Percentiles rank a stretch among this genome's conserved stretches.
Evolutionary conservation across 306 rosid genomes (phyloP).

Genomic region (Canavalia gladiata): DNA sequence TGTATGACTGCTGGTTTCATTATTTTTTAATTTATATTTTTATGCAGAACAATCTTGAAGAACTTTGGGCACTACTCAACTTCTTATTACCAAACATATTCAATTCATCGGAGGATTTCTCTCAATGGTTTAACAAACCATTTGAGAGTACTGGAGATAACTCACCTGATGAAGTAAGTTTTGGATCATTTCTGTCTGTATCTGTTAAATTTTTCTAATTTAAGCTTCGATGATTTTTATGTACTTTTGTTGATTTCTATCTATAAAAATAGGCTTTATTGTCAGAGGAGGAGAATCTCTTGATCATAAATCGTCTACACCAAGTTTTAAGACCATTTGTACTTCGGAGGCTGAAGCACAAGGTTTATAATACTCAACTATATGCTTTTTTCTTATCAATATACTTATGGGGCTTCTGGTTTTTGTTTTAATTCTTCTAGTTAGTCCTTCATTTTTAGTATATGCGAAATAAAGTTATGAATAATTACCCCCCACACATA

Average conservation of each 20-base stretch:
- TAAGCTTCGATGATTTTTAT: conserved; percentile 39
- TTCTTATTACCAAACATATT: conserved; percentile 97
- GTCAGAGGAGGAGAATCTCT: conserved; percentile 98
- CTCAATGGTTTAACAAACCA: conserved; percentile 99
- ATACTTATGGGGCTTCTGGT: conserved; percentile 9
- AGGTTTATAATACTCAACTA: conserved; percentile 63
- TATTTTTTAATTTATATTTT: background rate
- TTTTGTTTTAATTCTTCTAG: conserved; percentile 36
- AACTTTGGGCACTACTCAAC: conserved; percentile 96
- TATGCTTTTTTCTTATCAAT: conserved; percentile 27
- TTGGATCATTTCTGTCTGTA: conserved; percentile 33
- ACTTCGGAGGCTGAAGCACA: conserved; percentile 98
- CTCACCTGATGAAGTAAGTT: conserved; percentile 86
- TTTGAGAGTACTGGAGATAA: conserved; percentile 94
- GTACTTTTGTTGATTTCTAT: conserved; percentile 40
- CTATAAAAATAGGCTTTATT: conserved; percentile 78
- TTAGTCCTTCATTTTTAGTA: conserved; percentile 32
- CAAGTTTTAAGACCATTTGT: conserved; percentile 99
- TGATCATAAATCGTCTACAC: conserved; percentile 98
- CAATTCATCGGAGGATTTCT: conserved; percentile 95
- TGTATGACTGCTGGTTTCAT: conserved; percentile 46
- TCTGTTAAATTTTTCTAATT: conserved; percentile 39
- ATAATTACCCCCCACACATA: background rate
- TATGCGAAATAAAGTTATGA: conserved; percentile 25
- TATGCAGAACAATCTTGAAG: conserved; percentile 97